A percentile compares a stretch with the other conserved stretches of the same genome.
Conservation (phyloP, 2,329 filamentous ascomycete species). For the Endoconidiophora laricicola region DNA sequence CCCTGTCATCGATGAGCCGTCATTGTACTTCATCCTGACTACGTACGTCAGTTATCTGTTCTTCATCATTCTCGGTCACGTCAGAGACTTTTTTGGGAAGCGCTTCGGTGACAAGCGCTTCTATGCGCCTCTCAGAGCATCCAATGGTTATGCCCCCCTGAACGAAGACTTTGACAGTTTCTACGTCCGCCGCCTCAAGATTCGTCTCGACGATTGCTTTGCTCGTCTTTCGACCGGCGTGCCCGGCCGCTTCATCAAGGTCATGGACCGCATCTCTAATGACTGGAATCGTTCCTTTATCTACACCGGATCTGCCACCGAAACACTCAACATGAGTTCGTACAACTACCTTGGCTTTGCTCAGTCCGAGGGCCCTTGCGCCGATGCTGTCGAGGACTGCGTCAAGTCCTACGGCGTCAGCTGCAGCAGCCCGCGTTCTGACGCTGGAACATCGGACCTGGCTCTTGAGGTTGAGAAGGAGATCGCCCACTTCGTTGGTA, state of each 20-base stretch:
- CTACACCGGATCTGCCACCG: slow-evolving; percentile 75
- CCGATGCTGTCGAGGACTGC: slow-evolving; percentile 75
- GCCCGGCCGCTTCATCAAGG: slow-evolving; percentile 80
- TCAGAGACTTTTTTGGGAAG: slow-evolving; percentile 96
- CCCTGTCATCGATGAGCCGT: slow-evolving; percentile 84
- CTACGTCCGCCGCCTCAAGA: slow-evolving; percentile 82
- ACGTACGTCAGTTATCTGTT: slow-evolving; percentile 98
- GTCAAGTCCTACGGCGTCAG: slow-evolving; percentile 76
- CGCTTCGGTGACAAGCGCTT: slow-evolving; percentile 68
- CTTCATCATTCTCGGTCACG: slow-evolving; percentile 85
- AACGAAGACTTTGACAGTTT: slow-evolving; percentile 99
- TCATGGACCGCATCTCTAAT: slow-evolving; percentile 77
- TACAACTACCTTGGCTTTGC: slow-evolving; percentile 99
- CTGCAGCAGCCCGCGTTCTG: slow-evolving; percentile 63
- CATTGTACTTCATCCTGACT: slow-evolving; percentile 91
- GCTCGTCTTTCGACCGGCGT: slow-evolving; percentile 84
- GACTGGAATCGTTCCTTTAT: slow-evolving; percentile 86
- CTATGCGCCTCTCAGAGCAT: slow-evolving; percentile 67
- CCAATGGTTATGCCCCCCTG: slow-evolving; percentile 82
- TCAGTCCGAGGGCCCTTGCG: slow-evolving; percentile 91
- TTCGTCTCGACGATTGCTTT: slow-evolving; percentile 94
- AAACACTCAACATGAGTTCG: slow-evolving; percentile 96
- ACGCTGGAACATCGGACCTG: slow-evolving; percentile 75
- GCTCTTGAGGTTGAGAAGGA: slow-evolving; percentile 78
- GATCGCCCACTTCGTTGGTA: slow-evolving; percentile 82